These are phyloP conservation scores for Eucalyptus erythrocorys DNA, from an alignment of 345 rosid species.

Conservation along the genomic window DNA sequence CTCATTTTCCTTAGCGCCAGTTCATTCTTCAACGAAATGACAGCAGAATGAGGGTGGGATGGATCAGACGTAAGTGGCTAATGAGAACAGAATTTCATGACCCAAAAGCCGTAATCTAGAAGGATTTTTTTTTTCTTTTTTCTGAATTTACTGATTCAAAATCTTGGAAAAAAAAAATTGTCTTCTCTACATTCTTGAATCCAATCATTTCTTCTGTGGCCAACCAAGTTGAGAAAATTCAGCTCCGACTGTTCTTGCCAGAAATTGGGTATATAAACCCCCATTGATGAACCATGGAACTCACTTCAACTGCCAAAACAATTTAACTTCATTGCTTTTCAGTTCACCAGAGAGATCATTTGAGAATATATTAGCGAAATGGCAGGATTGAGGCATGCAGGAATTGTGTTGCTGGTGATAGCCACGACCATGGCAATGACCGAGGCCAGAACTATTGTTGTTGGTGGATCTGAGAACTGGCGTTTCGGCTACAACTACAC, in stretches of 20 bases:
- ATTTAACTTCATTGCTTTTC: not conserved
- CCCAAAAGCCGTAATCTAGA: not conserved
- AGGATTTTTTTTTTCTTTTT: not conserved
- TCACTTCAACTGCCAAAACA: not conserved
- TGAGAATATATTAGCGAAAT: not conserved
- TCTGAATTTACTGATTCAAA: not conserved
- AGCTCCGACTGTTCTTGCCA: not conserved
- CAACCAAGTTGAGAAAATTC: not conserved
- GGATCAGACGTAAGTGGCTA: not conserved
- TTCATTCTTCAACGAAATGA: not conserved
- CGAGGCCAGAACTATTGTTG: not conserved
- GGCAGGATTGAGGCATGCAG: not conserved
- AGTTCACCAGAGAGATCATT: not conserved
- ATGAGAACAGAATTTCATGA: not conserved
- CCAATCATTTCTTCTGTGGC: not conserved
- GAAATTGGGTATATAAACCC: not conserved
- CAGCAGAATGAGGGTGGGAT: not conserved
- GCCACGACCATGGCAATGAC: not conserved
- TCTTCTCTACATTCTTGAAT: not conserved
- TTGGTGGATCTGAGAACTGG: slow-evolving; percentile 13
- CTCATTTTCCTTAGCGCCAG: not conserved
- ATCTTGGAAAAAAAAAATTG: not conserved
- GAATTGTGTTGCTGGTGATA: not conserved
- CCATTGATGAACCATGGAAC: not conserved
- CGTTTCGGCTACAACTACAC: slow-evolving; percentile 6